Percentiles rank a stretch among this genome's conserved stretches.
Evolutionary conservation across 176 grass and related monocot genomes (phyloP).

Genomic region (Triticum timopheevii): DNA sequence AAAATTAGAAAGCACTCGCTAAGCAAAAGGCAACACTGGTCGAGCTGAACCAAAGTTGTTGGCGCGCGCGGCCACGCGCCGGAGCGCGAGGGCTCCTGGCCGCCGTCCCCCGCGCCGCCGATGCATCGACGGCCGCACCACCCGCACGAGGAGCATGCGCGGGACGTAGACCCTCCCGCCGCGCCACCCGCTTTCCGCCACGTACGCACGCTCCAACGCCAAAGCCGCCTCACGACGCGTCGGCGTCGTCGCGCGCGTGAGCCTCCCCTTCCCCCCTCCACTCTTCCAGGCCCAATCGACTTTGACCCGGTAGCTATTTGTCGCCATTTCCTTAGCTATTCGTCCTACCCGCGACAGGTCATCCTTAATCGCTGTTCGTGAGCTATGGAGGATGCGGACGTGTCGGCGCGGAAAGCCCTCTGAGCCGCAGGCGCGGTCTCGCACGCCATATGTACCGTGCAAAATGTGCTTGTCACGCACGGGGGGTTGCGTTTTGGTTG

Average conservation of each 20-base stretch:
- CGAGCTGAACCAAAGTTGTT: not conserved
- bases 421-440: not conserved
- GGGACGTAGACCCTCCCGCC: constrained; percentile 16
- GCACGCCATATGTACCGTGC: constrained; percentile 12
- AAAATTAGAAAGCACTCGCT: too few relatives aligned
- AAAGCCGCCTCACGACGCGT: not conserved
- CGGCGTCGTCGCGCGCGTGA: not conserved
- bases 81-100: not conserved
- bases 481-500: not conserved
- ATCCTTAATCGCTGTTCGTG: constrained; percentile 6
- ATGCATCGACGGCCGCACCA: constrained; percentile 18
- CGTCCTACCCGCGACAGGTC: not conserved
- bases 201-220: constrained; percentile 9
- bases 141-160: constrained; percentile 13
- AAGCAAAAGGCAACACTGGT: too few relatives aligned
- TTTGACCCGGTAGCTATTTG: not conserved
- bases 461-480: not conserved
- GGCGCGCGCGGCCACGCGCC: constrained; percentile 27
- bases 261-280: too few relatives aligned
- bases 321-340: not conserved
- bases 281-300: not conserved
- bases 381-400: not conserved
- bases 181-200: constrained; percentile 5
- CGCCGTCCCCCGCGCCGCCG: constrained; percentile 16
- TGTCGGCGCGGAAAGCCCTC: not conserved